These are phyloP conservation scores for Guadua angustifolia DNA, from an alignment of 176 grass and related monocot genomes.

Conservation along the genomic window DNA sequence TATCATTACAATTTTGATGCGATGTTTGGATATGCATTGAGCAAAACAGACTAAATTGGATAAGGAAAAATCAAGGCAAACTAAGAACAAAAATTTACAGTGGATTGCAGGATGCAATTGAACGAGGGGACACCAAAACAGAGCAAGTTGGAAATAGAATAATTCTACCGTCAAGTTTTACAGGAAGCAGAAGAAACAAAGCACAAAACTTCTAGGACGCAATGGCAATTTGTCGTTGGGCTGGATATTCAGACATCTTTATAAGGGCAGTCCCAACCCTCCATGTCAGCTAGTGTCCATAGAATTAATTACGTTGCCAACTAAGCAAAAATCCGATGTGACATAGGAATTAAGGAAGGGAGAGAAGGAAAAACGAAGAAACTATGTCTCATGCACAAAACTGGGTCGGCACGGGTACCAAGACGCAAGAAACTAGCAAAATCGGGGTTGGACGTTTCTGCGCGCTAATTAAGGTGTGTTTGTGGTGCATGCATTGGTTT, in stretches of 20 bases:
- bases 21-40: background rate
- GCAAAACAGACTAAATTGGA: background rate
- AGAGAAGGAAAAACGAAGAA: too few relatives aligned
- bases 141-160: background rate
- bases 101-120: background rate
- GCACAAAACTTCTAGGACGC: slow-evolving; percentile 42
- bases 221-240: background rate
- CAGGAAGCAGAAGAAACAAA: slow-evolving; percentile 13
- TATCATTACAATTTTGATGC: background rate
- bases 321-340: too few relatives aligned
- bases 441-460: too few relatives aligned
- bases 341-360: too few relatives aligned
- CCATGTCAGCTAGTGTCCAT: too few relatives aligned
- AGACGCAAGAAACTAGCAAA: too few relatives aligned
- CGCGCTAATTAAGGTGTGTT: too few relatives aligned
- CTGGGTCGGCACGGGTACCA: too few relatives aligned
- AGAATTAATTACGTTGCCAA: too few relatives aligned
- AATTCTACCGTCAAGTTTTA: slow-evolving; percentile 29
- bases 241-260: background rate
- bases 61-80: slow-evolving; percentile 1
- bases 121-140: background rate
- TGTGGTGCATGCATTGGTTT: too few relatives aligned
- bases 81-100: background rate
- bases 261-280: too few relatives aligned
- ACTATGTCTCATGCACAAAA: too few relatives aligned